Conservation (phyloP, 148 eudicot species). For the Drosera capensis region DNA sequence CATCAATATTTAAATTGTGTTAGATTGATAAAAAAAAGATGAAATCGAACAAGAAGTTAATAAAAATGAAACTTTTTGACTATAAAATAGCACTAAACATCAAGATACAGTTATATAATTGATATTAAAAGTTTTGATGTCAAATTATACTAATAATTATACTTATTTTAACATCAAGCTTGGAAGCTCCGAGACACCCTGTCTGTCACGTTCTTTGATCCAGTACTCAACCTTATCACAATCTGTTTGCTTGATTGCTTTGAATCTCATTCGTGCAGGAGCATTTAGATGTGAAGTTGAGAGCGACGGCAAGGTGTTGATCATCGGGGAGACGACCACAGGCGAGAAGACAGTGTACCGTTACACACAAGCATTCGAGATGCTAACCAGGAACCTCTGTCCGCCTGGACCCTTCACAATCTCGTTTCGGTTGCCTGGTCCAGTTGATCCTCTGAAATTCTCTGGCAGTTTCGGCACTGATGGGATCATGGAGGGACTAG, state of each 20-base stretch:
- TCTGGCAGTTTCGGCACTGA: constrained; percentile 62
- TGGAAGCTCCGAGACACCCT: too few species aligned
- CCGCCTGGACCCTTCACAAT: constrained; percentile 82
- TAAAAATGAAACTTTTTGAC: too few species aligned
- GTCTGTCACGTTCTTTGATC: neutral
- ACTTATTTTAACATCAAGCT: too few species aligned
- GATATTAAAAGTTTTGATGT: too few species aligned
- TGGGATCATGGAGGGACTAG: constrained; percentile 79
- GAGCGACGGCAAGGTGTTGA: constrained; percentile 60
- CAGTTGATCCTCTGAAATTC: constrained; percentile 73
- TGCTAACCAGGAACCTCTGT: constrained; percentile 73
- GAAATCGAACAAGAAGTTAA: too few species aligned
- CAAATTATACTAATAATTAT: too few species aligned
- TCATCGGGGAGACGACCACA: constrained; percentile 60
- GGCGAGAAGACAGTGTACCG: constrained; percentile 49
- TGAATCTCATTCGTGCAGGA: constrained; percentile 27
- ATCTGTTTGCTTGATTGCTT: neutral
- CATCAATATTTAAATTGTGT: too few species aligned
- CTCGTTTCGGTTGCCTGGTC: constrained; percentile 73
- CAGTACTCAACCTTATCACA: too few species aligned
- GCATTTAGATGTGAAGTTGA: constrained; percentile 84
- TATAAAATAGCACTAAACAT: too few species aligned
- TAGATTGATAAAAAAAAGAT: too few species aligned
- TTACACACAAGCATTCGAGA: constrained; percentile 42
- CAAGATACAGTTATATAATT: too few species aligned